Evolutionary conservation across 1,139 yeast species (phyloP).

Genomic region (Scheffersomyces titani): DNA sequence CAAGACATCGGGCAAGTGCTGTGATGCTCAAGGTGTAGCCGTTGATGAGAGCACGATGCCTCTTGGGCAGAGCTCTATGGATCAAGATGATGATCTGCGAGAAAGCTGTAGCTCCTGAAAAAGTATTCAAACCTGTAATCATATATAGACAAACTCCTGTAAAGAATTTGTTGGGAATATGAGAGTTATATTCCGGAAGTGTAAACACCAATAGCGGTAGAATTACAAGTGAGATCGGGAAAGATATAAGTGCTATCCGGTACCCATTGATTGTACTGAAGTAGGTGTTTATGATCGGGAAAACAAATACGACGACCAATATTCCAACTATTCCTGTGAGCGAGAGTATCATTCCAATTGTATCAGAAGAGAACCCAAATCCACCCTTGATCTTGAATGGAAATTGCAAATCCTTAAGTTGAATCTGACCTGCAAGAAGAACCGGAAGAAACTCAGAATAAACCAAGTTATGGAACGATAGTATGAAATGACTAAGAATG

Average conservation of each 20-base stretch:
- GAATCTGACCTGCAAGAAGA: constrained; percentile 19
- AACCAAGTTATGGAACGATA: constrained; percentile 20
- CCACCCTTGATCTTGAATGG: constrained; percentile 24
- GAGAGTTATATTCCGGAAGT: constrained; percentile 15
- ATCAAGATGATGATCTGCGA: constrained; percentile 44
- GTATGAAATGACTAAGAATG: constrained; percentile 18
- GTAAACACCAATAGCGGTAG: constrained; percentile 25
- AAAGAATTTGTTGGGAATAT: constrained; percentile 9
- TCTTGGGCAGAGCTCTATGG: constrained; percentile 46
- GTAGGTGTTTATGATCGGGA: constrained; percentile 24
- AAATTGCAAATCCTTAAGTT: constrained; percentile 12
- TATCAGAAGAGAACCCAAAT: constrained; percentile 19
- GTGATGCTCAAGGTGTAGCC: constrained; percentile 49
- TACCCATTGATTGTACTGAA: constrained; percentile 22
- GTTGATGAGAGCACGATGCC: constrained; percentile 50
- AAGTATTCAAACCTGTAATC: constrained; percentile 19
- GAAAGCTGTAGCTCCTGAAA: constrained; percentile 32
- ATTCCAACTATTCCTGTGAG: constrained; percentile 27
- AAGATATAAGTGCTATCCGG: constrained; percentile 20
- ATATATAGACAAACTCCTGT: constrained; percentile 1
- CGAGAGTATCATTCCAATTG: constrained; percentile 25
- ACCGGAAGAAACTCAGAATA: constrained; percentile 25
- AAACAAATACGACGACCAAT: constrained; percentile 21
- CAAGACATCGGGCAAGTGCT: constrained; percentile 55
- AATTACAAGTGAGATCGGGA: constrained; percentile 22